Percentiles rank a stretch among this genome's conserved stretches.
Evolutionary conservation across 176 grass and related monocot genomes (phyloP).

Genomic region (Canna indica): DNA sequence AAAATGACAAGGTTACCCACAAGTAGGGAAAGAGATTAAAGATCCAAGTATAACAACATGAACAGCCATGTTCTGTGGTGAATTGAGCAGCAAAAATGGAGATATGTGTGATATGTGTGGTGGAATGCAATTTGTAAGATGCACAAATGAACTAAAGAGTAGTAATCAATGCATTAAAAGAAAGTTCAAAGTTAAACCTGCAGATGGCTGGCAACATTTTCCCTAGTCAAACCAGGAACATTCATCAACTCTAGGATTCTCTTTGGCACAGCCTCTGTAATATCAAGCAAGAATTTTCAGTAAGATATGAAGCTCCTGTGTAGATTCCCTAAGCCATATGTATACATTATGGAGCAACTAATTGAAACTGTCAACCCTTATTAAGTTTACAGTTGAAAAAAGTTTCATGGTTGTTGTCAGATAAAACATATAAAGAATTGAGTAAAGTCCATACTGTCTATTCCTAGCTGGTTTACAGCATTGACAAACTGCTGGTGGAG

Average conservation of each 20-base stretch:
- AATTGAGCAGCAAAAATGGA: too few species aligned
- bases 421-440: conserved; percentile 4
- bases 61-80: too few species aligned
- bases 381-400: background rate
- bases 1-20: too few species aligned
- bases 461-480: conserved; percentile 91
- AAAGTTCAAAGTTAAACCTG: conserved; percentile 59
- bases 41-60: too few species aligned
- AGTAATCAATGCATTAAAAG: conserved; percentile 17
- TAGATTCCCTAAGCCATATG: too few species aligned
- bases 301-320: conserved; percentile 15
- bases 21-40: too few species aligned
- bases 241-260: conserved; percentile 99
- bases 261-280: conserved; percentile 95
- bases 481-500: conserved; percentile 99
- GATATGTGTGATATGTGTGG: too few species aligned
- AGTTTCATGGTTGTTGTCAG: background rate
- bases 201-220: conserved; percentile 98
- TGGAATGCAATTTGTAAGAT: too few species aligned
- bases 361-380: too few species aligned
- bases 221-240: conserved; percentile 95
- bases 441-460: conserved; percentile 73
- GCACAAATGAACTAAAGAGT: too few species aligned
- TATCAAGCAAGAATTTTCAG: conserved; percentile 27
- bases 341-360: too few species aligned